A percentile compares a stretch with the other conserved stretches of the same genome.
These are phyloP conservation scores for Xylaria sp. DNA, from an alignment of 2,329 filamentous ascomycete species.

Conservation along the genomic window DNA sequence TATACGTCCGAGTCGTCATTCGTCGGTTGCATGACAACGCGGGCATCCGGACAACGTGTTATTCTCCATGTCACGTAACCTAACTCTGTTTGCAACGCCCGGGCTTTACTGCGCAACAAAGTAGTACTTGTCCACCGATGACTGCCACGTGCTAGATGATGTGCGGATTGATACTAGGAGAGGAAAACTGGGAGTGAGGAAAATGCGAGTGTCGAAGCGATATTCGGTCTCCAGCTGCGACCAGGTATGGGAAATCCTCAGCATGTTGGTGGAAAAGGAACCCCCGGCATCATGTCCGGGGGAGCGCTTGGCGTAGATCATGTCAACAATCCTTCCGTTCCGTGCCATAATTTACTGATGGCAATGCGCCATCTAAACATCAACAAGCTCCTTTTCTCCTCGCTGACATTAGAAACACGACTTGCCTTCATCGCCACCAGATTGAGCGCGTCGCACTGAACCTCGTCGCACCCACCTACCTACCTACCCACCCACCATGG, in stretches of 20 bases:
- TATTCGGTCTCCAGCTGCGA: neutral
- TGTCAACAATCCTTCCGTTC: slow-evolving; percentile 12
- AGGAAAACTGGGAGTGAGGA: too few relatives aligned
- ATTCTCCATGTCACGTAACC: too few relatives aligned
- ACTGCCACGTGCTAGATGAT: too few relatives aligned
- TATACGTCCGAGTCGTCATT: too few relatives aligned
- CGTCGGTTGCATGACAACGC: too few relatives aligned
- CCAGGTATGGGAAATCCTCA: neutral
- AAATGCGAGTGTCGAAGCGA: neutral
- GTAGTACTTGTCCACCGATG: too few relatives aligned
- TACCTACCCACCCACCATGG: slow-evolving; percentile 1
- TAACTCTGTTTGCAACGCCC: too few relatives aligned
- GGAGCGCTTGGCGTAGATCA: slow-evolving; percentile 22
- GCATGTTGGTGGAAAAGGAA: neutral
- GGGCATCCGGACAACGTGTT: too few relatives aligned
- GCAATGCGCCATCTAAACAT: slow-evolving; percentile 11
- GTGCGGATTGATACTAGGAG: too few relatives aligned
- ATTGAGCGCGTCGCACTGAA: slow-evolving; percentile 8
- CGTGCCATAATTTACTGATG: slow-evolving; percentile 23
- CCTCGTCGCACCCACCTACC: neutral
- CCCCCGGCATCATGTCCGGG: slow-evolving; percentile 14
- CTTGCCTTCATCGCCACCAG: neutral
- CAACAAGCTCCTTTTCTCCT: neutral
- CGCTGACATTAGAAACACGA: slow-evolving; percentile 5
- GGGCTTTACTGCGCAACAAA: too few relatives aligned